Conservation (phyloP, 2,329 filamentous ascomycete species). For the Diplodia scrobiculata region DNA sequence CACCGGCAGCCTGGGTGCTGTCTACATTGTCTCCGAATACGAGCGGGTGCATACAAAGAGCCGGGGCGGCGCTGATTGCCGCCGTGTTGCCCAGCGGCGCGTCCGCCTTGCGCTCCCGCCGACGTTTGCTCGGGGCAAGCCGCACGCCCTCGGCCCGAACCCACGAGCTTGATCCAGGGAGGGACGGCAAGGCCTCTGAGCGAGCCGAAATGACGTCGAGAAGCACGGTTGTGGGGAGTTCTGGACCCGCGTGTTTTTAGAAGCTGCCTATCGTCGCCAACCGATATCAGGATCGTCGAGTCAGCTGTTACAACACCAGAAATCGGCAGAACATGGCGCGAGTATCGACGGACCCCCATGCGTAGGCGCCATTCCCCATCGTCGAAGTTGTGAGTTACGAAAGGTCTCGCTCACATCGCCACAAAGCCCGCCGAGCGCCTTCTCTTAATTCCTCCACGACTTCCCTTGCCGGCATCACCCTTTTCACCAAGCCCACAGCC, state of each 20-base stretch:
- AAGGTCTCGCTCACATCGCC: conserved; percentile 30
- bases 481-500: conserved; percentile 60
- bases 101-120: not conserved
- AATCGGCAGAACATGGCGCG: not conserved
- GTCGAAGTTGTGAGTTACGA: not conserved
- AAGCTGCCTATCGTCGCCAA: not conserved
- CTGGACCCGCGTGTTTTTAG: not conserved
- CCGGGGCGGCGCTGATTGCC: not conserved
- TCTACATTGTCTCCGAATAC: conserved; percentile 20
- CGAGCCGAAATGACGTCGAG: conserved; percentile 12
- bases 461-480: conserved; percentile 53
- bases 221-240: not conserved
- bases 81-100: not conserved
- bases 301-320: not conserved
- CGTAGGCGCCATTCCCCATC: too few relatives aligned
- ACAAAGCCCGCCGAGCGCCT: conserved; percentile 42
- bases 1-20: not conserved
- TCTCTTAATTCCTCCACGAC: conserved; percentile 56
- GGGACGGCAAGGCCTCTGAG: not conserved
- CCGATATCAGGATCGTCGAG: conserved; percentile 18
- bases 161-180: not conserved
- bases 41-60: conserved; percentile 10
- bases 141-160: conserved; percentile 14
- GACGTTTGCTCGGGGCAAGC: not conserved
- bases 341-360: too few relatives aligned